phyloP scores from a whole-genome alignment of 106 monocot genomes.

The Dioscorea zingiberensis region DNA sequence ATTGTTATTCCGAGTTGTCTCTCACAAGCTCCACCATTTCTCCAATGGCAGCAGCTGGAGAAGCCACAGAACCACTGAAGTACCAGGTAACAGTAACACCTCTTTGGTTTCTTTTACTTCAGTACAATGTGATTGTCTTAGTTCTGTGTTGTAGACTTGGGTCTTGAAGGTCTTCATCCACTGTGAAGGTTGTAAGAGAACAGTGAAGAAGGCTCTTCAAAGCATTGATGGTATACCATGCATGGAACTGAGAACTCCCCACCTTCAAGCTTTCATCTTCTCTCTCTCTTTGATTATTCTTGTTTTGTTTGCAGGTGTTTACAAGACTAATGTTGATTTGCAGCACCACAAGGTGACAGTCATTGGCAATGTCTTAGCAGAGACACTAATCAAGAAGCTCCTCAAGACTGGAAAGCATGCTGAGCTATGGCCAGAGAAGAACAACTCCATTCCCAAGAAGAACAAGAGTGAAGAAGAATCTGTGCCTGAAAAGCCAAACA shows the following conservation, averaged over 20 bases:
- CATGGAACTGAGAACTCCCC: no score
- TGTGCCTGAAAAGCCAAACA: conserved; percentile 2
- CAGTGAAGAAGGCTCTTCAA: conserved; percentile 71
- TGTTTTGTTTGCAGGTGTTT: conserved; percentile 48
- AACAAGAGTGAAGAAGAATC: not conserved
- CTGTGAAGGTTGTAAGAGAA: conserved; percentile 75
- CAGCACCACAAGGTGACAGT: conserved; percentile 83
- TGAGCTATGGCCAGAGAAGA: conserved; percentile 64
- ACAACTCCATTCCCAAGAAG: no score
- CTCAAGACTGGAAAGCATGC: conserved; percentile 74
- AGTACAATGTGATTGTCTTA: no score
- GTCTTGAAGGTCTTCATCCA: conserved; percentile 67
- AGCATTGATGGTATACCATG: conserved; percentile 64
- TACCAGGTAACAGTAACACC: conserved; percentile 23
- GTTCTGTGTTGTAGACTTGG: conserved; percentile 42
- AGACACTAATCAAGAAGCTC: conserved; percentile 70
- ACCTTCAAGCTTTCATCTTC: no score
- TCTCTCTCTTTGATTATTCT: no score
- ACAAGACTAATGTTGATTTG: conserved; percentile 46
- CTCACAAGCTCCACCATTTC: no score
- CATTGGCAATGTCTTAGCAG: conserved; percentile 58
- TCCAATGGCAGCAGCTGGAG: conserved; percentile 30
- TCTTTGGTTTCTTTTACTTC: not conserved
- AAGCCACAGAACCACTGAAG: conserved; percentile 24
- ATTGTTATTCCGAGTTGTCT: no score